Conservation (phyloP, 2,329 filamentous ascomycete genomes). For the Epichloe baconii region DNA sequence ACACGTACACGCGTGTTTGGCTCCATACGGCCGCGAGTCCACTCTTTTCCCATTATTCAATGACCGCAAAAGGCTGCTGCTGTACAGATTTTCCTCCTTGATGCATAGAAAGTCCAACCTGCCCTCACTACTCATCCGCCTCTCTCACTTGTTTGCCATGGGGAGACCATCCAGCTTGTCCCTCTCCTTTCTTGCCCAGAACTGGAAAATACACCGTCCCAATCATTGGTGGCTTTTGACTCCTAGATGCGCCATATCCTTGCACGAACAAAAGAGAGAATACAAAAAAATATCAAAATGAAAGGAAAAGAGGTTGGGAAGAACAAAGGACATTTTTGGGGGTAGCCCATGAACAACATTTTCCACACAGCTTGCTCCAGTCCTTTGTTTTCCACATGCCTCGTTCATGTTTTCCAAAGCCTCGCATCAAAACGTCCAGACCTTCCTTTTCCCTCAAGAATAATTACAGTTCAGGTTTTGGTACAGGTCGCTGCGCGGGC, state of each 20-base stretch:
- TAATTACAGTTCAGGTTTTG: slow-evolving; percentile 1
- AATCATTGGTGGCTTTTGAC: not conserved
- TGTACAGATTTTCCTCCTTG: not conserved
- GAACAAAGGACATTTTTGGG: not conserved
- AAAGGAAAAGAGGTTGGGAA: not conserved
- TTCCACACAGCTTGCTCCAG: not conserved
- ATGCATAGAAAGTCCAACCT: not conserved
- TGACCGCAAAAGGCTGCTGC: not conserved
- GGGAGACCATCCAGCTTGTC: not conserved
- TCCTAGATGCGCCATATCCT: slow-evolving; percentile 3
- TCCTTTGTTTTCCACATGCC: not conserved
- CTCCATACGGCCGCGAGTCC: not conserved
- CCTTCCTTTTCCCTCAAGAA: not conserved
- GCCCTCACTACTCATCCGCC: not conserved
- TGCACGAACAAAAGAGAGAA: not conserved
- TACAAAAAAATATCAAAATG: not conserved
- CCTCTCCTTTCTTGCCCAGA: not conserved
- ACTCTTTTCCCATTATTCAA: not conserved
- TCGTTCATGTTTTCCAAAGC: not conserved
- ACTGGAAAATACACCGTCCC: not conserved
- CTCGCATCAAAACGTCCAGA: not conserved
- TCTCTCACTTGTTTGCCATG: not conserved
- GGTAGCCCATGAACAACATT: not conserved
- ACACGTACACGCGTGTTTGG: not conserved
- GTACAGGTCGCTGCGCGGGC: slow-evolving; percentile 7